These are phyloP conservation scores for Kwoniella heveanensis DNA, from an alignment of 768 basidiomycete species.

Conservation along the genomic window DNA sequence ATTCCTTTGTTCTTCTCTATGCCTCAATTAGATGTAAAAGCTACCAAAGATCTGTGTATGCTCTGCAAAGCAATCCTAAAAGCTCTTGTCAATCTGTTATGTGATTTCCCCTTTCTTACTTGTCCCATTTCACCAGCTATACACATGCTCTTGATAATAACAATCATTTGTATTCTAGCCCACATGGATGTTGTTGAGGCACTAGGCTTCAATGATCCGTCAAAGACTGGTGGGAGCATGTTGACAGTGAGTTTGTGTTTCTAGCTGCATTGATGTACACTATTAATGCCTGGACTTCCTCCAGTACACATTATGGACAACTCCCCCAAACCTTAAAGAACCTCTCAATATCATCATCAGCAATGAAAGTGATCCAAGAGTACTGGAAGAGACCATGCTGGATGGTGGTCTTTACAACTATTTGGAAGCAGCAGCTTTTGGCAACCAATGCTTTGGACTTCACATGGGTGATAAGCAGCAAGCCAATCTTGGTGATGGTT, in stretches of 20 bases:
- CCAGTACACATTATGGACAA: slow-evolving; percentile 19
- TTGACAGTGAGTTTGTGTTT: slow-evolving; percentile 27
- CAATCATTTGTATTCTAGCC: too few species aligned
- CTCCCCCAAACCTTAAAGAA: slow-evolving; percentile 21
- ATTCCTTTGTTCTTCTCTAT: too few species aligned
- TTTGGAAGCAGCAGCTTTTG: slow-evolving; percentile 26
- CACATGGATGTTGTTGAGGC: not conserved
- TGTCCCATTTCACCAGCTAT: too few species aligned
- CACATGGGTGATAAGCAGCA: slow-evolving; percentile 25
- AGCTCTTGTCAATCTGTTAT: too few species aligned
- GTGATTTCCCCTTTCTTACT: too few species aligned
- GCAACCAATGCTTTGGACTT: slow-evolving; percentile 28
- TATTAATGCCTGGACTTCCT: too few species aligned
- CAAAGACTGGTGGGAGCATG: slow-evolving; percentile 12
- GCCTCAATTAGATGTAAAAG: too few species aligned
- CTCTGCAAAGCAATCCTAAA: too few species aligned
- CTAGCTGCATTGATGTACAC: too few species aligned
- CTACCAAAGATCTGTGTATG: too few species aligned
- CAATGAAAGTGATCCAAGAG: slow-evolving; percentile 21
- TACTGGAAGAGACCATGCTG: slow-evolving; percentile 16
- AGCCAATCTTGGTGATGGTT: slow-evolving; percentile 31
- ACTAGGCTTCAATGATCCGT: slow-evolving; percentile 16
- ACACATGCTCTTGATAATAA: too few species aligned
- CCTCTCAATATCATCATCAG: slow-evolving; percentile 38
- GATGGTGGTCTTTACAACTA: slow-evolving; percentile 36